Conservation (phyloP, 1,139 yeast species). For the Suhomyces maxii region DNA sequence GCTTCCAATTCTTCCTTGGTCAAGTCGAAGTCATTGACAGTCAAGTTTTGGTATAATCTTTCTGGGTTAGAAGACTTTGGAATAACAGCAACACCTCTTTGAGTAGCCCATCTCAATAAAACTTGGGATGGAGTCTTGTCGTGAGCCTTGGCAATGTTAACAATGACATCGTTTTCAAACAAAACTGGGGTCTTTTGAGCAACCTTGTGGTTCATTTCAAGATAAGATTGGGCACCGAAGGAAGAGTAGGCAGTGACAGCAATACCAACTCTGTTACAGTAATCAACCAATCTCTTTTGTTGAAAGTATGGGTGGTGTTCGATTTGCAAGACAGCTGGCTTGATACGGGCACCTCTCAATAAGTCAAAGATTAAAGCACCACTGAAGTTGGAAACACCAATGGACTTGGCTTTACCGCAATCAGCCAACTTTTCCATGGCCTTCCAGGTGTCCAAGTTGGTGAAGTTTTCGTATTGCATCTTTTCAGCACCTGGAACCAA, state of each 20-base stretch:
- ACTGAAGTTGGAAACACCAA: conserved; percentile 83
- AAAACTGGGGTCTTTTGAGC: conserved; percentile 57
- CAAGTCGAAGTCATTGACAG: conserved; percentile 54
- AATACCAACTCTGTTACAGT: conserved; percentile 59
- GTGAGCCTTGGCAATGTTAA: conserved; percentile 54
- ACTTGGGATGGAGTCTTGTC: conserved; percentile 61
- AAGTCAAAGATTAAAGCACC: conserved; percentile 72
- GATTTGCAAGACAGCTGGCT: conserved; percentile 81
- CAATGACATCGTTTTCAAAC: conserved; percentile 54
- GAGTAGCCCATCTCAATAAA: conserved; percentile 79
- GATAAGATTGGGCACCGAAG: conserved; percentile 72
- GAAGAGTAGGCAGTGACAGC: conserved; percentile 85
- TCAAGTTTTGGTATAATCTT: conserved; percentile 59
- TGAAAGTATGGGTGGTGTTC: conserved; percentile 93
- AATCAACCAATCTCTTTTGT: conserved; percentile 67
- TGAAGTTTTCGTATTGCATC: conserved; percentile 64
- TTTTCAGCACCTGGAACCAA: conserved; percentile 57
- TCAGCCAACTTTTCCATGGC: conserved; percentile 65
- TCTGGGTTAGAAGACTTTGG: conserved; percentile 71
- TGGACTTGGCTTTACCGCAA: conserved; percentile 66
- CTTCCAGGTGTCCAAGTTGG: conserved; percentile 75
- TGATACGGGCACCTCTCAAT: conserved; percentile 66
- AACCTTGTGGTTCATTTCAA: conserved; percentile 55
- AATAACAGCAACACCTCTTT: conserved; percentile 67
- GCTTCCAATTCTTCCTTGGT: conserved; percentile 52